A percentile compares a stretch with the other conserved stretches of the same genome.
These are phyloP conservation scores for Aspergillus vadensis DNA, from an alignment of 2,329 filamentous ascomycete genomes.

Conservation along the genomic window DNA sequence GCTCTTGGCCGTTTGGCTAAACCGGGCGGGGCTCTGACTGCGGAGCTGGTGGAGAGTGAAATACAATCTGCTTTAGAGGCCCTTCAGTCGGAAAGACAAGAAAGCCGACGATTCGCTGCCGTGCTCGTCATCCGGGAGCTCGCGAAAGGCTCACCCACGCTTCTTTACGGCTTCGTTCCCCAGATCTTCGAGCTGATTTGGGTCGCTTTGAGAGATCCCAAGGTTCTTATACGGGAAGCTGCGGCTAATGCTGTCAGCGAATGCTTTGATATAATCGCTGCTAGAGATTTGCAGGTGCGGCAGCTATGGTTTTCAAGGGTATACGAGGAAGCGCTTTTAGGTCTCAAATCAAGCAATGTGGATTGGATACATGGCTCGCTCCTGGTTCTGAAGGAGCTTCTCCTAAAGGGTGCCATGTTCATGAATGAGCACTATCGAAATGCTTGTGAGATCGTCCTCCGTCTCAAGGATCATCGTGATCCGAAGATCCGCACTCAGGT, in stretches of 20 bases:
- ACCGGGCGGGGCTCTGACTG: conserved; percentile 89
- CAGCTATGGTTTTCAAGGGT: conserved; percentile 88
- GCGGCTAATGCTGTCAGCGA: conserved; percentile 91
- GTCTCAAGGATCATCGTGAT: conserved; percentile 91
- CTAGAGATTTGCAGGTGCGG: conserved; percentile 86
- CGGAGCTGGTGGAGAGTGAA: conserved; percentile 93
- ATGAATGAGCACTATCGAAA: conserved; percentile 95
- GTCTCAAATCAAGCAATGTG: conserved; percentile 76
- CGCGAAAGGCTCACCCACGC: conserved; percentile 86
- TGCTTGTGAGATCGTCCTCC: conserved; percentile 87
- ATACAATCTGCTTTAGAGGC: conserved; percentile 96
- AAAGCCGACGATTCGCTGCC: conserved; percentile 89
- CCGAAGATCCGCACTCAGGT: conserved; percentile 84
- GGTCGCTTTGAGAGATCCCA: conserved; percentile 86
- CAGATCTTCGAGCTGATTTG: conserved; percentile 95
- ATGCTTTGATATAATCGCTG: conserved; percentile 93
- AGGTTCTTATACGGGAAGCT: conserved; percentile 87
- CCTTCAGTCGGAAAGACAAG: conserved; percentile 91
- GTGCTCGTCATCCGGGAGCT: conserved; percentile 89
- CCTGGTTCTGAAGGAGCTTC: conserved; percentile 85
- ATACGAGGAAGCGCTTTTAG: conserved; percentile 78
- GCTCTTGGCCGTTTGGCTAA: conserved; percentile 88
- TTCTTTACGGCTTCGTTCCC: conserved; percentile 95
- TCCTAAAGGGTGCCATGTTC: conserved; percentile 96
- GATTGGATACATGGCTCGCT: conserved; percentile 94